Conservation (phyloP, 805 yeast genomes). For the Ogataea neopini region DNA sequence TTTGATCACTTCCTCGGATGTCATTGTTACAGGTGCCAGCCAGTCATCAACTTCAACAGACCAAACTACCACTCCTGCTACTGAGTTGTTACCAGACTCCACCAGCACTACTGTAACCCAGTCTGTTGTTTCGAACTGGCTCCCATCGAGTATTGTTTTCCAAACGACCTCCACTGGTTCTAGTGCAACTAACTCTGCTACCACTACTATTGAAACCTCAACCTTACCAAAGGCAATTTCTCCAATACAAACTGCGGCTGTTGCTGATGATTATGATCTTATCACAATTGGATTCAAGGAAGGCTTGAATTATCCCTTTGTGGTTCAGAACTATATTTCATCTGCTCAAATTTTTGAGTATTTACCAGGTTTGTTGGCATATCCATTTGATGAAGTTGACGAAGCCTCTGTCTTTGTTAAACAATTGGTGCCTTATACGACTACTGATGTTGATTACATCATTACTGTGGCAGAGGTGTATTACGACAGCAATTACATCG, state of each 20-base stretch:
- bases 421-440: slow-evolving; percentile 74
- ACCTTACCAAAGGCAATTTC: slow-evolving; percentile 78
- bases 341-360: slow-evolving; percentile 86
- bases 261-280: slow-evolving; percentile 50
- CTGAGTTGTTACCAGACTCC: neutral
- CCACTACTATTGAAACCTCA: slow-evolving; percentile 42
- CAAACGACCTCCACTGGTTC: slow-evolving; percentile 33
- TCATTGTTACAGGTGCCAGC: neutral
- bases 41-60: neutral
- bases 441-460: slow-evolving; percentile 57
- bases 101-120: slow-evolving; percentile 1
- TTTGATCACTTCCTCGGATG: neutral
- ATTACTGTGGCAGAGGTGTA: slow-evolving; percentile 89
- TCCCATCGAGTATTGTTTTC: slow-evolving; percentile 46
- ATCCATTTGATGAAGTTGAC: slow-evolving; percentile 49
- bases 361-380: slow-evolving; percentile 70
- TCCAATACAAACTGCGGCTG: slow-evolving; percentile 49
- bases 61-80: slow-evolving; percentile 1
- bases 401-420: slow-evolving; percentile 52
- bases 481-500: slow-evolving; percentile 60
- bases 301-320: slow-evolving; percentile 81
- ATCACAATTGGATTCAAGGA: slow-evolving; percentile 78
- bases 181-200: slow-evolving; percentile 26
- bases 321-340: slow-evolving; percentile 67
- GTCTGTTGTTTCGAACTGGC: slow-evolving; percentile 35